These are phyloP conservation scores for Thalassiosira hispida DNA, from an alignment of 352 stramenopile species.

Conservation along the genomic window DNA sequence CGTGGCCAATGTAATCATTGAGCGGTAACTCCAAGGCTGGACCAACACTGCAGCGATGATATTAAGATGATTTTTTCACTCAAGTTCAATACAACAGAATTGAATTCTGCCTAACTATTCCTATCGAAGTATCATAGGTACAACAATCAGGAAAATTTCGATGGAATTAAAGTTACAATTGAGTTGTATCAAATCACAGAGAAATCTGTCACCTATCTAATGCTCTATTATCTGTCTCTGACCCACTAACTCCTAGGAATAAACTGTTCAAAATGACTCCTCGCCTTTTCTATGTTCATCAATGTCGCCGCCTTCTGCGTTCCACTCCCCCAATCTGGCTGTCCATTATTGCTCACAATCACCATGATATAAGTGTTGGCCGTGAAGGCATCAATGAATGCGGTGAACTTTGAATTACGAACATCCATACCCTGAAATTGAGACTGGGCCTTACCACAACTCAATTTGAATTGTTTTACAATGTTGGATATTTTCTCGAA, in stretches of 20 bases:
- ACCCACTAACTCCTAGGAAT: slow-evolving; percentile 88
- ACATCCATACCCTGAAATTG: slow-evolving; percentile 98
- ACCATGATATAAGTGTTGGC: slow-evolving; percentile 99
- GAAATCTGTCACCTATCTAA: neutral
- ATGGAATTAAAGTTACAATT: neutral
- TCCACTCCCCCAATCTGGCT: slow-evolving; percentile 55
- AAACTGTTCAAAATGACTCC: slow-evolving; percentile 95
- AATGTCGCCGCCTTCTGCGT: slow-evolving; percentile 92
- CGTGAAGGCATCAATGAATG: slow-evolving; percentile 98
- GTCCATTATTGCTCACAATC: slow-evolving; percentile 92
- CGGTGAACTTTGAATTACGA: slow-evolving; percentile 94
- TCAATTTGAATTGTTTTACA: slow-evolving; percentile 99
- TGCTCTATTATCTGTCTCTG: neutral
- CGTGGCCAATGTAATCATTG: too few species aligned
- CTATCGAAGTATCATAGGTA: too few species aligned
- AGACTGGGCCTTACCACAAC: slow-evolving; percentile 96
- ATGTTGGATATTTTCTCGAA: slow-evolving; percentile 99
- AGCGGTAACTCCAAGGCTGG: too few species aligned
- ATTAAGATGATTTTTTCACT: too few species aligned
- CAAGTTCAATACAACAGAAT: too few species aligned
- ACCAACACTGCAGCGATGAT: too few species aligned
- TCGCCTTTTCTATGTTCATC: slow-evolving; percentile 96
- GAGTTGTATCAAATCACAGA: too few species aligned
- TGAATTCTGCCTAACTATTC: too few species aligned
- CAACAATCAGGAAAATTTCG: too few species aligned